Percentiles rank a stretch among this genome's conserved stretches.
Evolutionary conservation across 352 stramenopile species (phyloP).

Genomic region (Elongisporangium anandrum): DNA sequence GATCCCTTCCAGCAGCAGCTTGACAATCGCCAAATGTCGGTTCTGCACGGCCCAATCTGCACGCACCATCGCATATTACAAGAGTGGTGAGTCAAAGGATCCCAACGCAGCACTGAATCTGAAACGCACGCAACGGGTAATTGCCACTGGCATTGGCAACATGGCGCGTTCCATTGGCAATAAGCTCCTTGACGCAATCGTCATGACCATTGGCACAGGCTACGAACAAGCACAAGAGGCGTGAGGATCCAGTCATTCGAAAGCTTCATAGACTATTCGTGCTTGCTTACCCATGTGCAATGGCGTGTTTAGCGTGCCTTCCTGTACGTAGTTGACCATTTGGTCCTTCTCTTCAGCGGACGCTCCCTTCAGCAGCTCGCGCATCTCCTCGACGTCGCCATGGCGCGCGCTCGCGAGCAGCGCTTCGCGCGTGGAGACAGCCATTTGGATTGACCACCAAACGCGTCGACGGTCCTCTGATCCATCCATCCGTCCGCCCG

Average conservation of each 20-base stretch:
- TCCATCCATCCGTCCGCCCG: not conserved
- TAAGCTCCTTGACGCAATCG: slow-evolving; percentile 56
- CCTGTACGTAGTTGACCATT: slow-evolving; percentile 73
- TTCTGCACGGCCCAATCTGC: slow-evolving; percentile 88
- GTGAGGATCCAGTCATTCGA: not conserved
- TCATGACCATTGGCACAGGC: slow-evolving; percentile 77
- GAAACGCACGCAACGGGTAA: slow-evolving; percentile 59
- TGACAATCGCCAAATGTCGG: slow-evolving; percentile 76
- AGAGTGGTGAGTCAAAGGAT: not conserved
- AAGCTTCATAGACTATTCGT: not conserved
- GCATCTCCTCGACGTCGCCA: slow-evolving; percentile 65
- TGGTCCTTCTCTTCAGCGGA: slow-evolving; percentile 12
- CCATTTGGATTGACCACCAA: not conserved
- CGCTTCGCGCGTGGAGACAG: slow-evolving; percentile 18
- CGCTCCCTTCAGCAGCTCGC: slow-evolving; percentile 25
- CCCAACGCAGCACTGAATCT: not conserved
- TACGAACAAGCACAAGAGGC: slow-evolving; percentile 10
- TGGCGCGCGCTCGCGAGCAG: slow-evolving; percentile 66
- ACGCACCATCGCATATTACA: not conserved
- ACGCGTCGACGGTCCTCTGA: not conserved
- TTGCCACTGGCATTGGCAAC: slow-evolving; percentile 75
- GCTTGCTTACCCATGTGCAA: slow-evolving; percentile 72
- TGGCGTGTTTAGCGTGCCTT: slow-evolving; percentile 71
- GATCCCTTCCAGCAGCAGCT: slow-evolving; percentile 60
- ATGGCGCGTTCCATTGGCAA: slow-evolving; percentile 48